Base-by-base conservation (phyloP, 2,329 filamentous ascomycete genomes). In the Calonectria honghensis region DNA sequence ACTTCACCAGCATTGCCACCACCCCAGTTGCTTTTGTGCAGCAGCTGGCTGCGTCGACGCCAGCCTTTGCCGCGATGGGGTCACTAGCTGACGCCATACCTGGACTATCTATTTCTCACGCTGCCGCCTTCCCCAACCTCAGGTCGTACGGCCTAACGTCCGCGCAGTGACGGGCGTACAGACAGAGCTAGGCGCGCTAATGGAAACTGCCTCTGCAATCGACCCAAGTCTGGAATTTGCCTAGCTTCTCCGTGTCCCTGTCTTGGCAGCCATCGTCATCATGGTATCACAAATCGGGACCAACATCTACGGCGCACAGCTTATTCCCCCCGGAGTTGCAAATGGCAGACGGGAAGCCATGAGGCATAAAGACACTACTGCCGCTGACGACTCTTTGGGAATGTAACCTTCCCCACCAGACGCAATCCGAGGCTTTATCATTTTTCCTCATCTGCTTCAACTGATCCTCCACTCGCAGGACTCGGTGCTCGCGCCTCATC, bases 11-110 rank as follows among this genome's bases (percentile, higher is more conserved):
- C 27, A 69, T 54, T 50, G 35, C 65, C 65, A 31, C 65, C 57
- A 31, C 65, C 57, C 57, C 57, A 63, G 57, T 20, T 63, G 57
- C 57, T 63, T 63, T 63, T 63, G 57, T 63, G 57, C 57, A 63
- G 57, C 57, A 41, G n/a, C 57, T 63, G 57, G 57, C 57, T n/a
- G 57, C 57, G 57, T 61, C 57, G 57, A 63, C 57, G 57, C 57
- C 57, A 63, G 57, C 24, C 14, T 41, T 63, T 63, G 57, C 57
- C 57, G 57, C 57, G 57, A 41, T 24, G 24, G 57, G 37, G 57
- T 27, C 57, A 29, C 57, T 63, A 29, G 35, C 57, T 63, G 57
- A 63, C 57, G 57, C 57, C 57, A 63, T 63, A 63, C 57, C 57
- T 11, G 41, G 37, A 63, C 57, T 63, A 63, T 41, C 57, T 63